Base-by-base conservation (phyloP, 371 early-diverging fungal genomes). In the Blakeslea trispora region DNA sequence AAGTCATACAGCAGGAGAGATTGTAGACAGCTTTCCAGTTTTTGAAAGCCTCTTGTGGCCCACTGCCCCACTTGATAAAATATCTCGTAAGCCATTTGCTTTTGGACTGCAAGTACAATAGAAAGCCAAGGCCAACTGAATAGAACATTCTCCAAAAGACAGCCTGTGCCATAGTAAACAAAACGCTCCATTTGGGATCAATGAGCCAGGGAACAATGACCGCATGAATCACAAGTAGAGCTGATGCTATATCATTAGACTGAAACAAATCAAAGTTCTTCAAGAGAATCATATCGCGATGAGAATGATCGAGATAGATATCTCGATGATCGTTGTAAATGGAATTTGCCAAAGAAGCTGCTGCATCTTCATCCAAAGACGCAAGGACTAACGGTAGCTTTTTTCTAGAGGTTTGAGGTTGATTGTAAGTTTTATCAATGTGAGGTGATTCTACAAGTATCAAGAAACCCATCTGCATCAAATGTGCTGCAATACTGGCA, bases 11-110 rank as follows among this genome's bases (percentile, higher is more conserved):
- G 37, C 87, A 79, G 0, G 87, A 85, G n/a, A 91, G 67, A 64
- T 94, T 95, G 75, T 88, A 95, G 15, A 95, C 81, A 50, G 83
- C 87, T 24, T 23, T 94, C 95, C 95, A 96, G 68, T 87, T 87
- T 41, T 83, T 67, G 63, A 94, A 94, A 0, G 95, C 94, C 45
- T 94, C 94, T 51, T 79, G 64, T 15, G 80, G 72, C n/a, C 84
- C 85, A 13, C 86, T 87, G 15, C 95, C 95, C 59, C 81, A 85
- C 65, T 88, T 89, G 63, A 96, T 87, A 61, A 88, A 94, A 71
- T 92, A 91, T 43, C 88, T 82, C 7, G 88, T 92, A 68, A 91
- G 92, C 35, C 85, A 80, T 64, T 90, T 89, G 61, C 71, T 67
- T n/a, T 68, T 74, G 50, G 88, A 88, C 66, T 96, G 95, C 35